Evolutionary conservation across 495 filamentous ascomycete species (phyloP), one percentile per base, ranked within the genome.

Genomic region (Daldinia loculata): DNA sequence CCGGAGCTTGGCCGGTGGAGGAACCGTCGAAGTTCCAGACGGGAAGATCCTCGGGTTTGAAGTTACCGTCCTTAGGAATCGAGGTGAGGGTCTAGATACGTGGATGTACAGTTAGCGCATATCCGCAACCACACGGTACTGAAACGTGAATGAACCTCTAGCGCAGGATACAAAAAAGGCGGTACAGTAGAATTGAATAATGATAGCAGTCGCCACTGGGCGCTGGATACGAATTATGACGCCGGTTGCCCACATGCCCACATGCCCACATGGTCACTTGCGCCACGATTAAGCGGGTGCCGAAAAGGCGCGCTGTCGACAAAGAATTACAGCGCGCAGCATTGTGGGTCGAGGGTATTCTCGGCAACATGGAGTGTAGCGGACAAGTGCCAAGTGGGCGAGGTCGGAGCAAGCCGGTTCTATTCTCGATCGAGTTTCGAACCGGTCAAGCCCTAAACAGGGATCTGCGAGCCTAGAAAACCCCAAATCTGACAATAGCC

Each of bases 21-120:
- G 93, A 97, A 79, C 95, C 95, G 79, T 99, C 95, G 78, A 99
- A 99, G 87, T 98, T 99, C 95, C 95, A 99, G 81, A 97, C 93
- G 67, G 95, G 93, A 66, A 99, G 93, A 67, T 98, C 93, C 61
- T 93, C 91, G 63, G 93, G 78, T 66, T 78, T 81, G 76, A 82
- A 80, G 43, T 72, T 70, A 60, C 77, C 72, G 56, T 77, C 83
- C 39, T 84, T 82, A 61, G 84, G 82, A 67, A 89, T 81, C 80
- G 90, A 89, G 75, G 83, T 86, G 43, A 97, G 88, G 71, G 95
- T 98, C 95, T 98, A 79, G 24, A 70, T 45, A 50, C 52, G 30
- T 39, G 34, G n/a, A 24, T 57, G 63, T 71, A 45, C 72, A 74
- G 63, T 72, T 63, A 70, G 51, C 61, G 58, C 41, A 56, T 30